These are phyloP conservation scores for Colletotrichum siamense DNA, from an alignment of 2,329 filamentous ascomycete species.

Conservation along the genomic window DNA sequence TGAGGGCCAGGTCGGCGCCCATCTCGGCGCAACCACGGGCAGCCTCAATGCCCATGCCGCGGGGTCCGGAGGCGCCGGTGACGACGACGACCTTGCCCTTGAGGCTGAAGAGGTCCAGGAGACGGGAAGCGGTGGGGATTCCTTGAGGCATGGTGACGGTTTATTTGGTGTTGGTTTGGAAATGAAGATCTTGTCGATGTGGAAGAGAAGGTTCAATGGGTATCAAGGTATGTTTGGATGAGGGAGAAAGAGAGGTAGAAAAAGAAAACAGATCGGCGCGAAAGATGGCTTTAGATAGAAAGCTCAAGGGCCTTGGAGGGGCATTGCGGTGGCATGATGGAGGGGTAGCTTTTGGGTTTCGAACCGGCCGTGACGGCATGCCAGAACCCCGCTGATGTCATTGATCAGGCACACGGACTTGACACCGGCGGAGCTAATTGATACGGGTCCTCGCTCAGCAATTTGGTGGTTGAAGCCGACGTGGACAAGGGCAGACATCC, in stretches of 20 bases:
- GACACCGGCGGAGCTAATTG: not conserved
- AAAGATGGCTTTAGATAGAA: conserved; percentile 5
- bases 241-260: not conserved
- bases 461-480: not conserved
- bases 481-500: not conserved
- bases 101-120: conserved; percentile 73
- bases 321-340: conserved; percentile 11
- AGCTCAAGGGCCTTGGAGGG: not conserved
- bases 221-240: not conserved
- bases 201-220: not conserved
- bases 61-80: conserved; percentile 72
- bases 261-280: not conserved
- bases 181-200: not conserved
- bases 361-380: conserved; percentile 16
- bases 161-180: not conserved
- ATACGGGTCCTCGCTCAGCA: conserved; percentile 5
- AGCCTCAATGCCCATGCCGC: conserved; percentile 73
- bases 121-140: conserved; percentile 60
- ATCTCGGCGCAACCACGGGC: conserved; percentile 74
- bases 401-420: not conserved
- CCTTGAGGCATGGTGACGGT: conserved; percentile 8
- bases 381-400: conserved; percentile 19
- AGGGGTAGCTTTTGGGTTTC: conserved; percentile 15
- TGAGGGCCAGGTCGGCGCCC: conserved; percentile 74
- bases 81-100: conserved; percentile 77